phyloP scores from a whole-genome alignment of 2,329 filamentous ascomycete genomes.

The Tolypocladium sp. region DNA sequence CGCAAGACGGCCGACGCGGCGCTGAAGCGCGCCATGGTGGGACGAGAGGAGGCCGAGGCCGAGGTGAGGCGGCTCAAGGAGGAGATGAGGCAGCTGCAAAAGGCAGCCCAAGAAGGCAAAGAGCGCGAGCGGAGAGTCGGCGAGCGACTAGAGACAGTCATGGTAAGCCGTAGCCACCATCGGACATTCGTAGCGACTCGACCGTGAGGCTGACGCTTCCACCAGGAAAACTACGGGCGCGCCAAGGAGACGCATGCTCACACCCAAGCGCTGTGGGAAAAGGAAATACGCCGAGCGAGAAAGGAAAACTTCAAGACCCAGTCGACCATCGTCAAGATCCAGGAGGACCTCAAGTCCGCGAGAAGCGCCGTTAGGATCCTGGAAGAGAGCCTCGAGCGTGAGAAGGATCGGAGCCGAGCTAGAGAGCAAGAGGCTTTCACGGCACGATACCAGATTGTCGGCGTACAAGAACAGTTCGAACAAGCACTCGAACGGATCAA shows the following conservation, averaged over 20 bases:
- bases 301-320: constrained; percentile 72
- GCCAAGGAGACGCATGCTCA: constrained; percentile 61
- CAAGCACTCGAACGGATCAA: constrained; percentile 54
- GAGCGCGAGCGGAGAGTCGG: constrained; percentile 57
- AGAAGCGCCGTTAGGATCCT: constrained; percentile 43
- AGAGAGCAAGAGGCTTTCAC: constrained; percentile 63
- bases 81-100: constrained; percentile 45
- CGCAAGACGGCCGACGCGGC: constrained; percentile 57
- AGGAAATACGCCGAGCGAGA: constrained; percentile 58
- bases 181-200: not conserved
- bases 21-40: constrained; percentile 56
- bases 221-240: constrained; percentile 59
- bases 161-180: constrained; percentile 39
- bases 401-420: constrained; percentile 51
- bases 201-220: not conserved
- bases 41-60: constrained; percentile 62
- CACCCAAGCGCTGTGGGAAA: constrained; percentile 61
- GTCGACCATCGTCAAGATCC: constrained; percentile 58
- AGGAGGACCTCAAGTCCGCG: constrained; percentile 61
- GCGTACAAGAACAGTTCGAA: constrained; percentile 57
- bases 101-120: constrained; percentile 54
- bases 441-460: constrained; percentile 56
- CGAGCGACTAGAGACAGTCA: constrained; percentile 58
- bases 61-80: constrained; percentile 56
- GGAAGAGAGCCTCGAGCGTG: constrained; percentile 51